Evolutionary conservation across 257 asterid species (phyloP).

Genomic region (Ajuga chamaepitys): DNA sequence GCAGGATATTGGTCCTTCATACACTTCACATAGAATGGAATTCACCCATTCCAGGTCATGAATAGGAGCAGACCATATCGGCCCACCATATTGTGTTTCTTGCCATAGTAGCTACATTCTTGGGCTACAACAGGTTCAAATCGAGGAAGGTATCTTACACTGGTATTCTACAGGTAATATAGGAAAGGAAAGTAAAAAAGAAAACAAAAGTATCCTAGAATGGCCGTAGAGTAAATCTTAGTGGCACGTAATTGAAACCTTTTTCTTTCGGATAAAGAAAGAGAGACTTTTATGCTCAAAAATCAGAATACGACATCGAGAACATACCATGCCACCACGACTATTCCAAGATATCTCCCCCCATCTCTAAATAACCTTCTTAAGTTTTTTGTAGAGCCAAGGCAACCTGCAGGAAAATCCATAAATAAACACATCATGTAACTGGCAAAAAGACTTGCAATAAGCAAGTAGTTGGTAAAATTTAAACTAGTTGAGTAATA

Average conservation of each 20-base stretch:
- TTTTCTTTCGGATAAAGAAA: neutral
- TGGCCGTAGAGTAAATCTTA: neutral
- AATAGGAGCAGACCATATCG: too few species aligned
- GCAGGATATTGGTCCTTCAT: too few species aligned
- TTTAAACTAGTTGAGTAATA: neutral
- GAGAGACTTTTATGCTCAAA: neutral
- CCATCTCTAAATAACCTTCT: conserved; percentile 40
- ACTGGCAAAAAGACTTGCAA: conserved; percentile 5
- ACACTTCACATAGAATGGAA: too few species aligned
- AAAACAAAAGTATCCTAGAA: too few species aligned
- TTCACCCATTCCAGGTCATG: too few species aligned
- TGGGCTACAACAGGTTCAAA: too few species aligned
- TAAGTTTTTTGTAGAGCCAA: conserved; percentile 46
- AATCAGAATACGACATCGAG: conserved; percentile 17
- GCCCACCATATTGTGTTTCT: too few species aligned
- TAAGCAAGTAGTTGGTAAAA: conserved; percentile 7
- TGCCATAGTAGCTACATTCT: too few species aligned
- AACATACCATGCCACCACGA: conserved; percentile 62
- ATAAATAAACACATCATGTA: conserved; percentile 7
- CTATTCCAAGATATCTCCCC: conserved; percentile 49
- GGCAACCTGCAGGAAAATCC: conserved; percentile 40
- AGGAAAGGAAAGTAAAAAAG: too few species aligned
- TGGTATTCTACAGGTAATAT: too few species aligned
- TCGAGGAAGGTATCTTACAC: too few species aligned
- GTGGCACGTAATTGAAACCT: neutral